A percentile compares a stretch with the other conserved stretches of the same genome.
Conservation (phyloP, 768 basidiomycete genomes). For the Xerocomellus intermedius region DNA sequence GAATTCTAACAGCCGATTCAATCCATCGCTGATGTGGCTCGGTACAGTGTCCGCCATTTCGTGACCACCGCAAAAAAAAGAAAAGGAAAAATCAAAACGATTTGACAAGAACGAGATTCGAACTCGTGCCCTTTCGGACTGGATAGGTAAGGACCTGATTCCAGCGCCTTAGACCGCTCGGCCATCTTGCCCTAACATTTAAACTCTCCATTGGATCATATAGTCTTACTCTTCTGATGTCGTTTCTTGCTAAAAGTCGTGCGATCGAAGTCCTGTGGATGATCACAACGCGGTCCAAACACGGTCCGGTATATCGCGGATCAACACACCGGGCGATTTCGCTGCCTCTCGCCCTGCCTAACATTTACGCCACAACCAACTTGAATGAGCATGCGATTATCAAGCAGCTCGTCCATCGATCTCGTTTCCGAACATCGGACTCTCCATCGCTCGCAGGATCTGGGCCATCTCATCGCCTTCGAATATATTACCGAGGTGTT, state of each 20-base stretch:
- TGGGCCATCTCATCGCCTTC: background rate
- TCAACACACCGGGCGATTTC: too few relatives aligned
- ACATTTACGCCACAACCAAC: background rate
- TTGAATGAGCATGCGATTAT: background rate
- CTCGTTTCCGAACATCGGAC: background rate
- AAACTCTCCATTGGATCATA: background rate
- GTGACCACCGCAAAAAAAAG: too few relatives aligned
- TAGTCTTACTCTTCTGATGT: background rate
- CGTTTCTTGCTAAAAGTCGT: too few relatives aligned
- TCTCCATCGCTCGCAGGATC: background rate
- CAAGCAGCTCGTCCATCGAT: background rate
- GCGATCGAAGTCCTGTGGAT: too few relatives aligned
- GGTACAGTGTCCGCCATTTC: too few relatives aligned
- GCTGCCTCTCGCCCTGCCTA: too few relatives aligned
- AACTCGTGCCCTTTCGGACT: slow-evolving; percentile 36
- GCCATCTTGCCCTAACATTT: slow-evolving; percentile 39
- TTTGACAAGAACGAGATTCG: slow-evolving; percentile 39
- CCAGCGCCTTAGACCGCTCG: slow-evolving; percentile 63
- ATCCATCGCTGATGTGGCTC: too few relatives aligned
- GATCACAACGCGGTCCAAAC: too few relatives aligned
- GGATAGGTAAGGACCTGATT: slow-evolving; percentile 40
- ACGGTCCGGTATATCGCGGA: too few relatives aligned
- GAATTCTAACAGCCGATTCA: too few relatives aligned
- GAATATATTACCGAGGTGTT: background rate
- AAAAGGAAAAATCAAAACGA: slow-evolving; percentile 10